Base-by-base conservation (phyloP, 2,329 filamentous ascomycete species). In the Colletotrichum sojae region DNA sequence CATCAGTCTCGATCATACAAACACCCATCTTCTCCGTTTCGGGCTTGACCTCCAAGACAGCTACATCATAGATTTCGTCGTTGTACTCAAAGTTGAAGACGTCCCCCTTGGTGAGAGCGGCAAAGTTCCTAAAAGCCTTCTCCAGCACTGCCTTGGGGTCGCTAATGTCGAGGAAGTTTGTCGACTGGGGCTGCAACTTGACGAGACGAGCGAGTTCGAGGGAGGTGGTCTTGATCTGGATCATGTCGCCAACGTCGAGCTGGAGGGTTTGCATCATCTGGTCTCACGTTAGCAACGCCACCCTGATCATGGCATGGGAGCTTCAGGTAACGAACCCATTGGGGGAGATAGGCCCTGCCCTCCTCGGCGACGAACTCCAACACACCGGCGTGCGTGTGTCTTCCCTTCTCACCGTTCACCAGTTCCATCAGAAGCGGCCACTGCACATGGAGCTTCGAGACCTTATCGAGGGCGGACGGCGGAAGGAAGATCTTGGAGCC, bases 361-460 rank as follows among this genome's bases (percentile, higher is more conserved):
- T 99, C 96, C 78, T 99, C 96, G 4, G 96, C 96, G 65, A 97
- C 96, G 78, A 99, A 99, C 81, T 99, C 96, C 72, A 99, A 82
- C 20, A 99, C 96, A 84, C 96, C 96, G 5, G 94, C 95, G 81
- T 99, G 96, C 27, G 95, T 96, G 78, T 92, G 91, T 78, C 88
- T 91, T 31, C 89, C 89, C 78, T 91, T 91, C 71, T 92, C 90
- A 25, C 95, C 94, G 78, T 98, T 99, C 75, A 94, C 92, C 73
- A 99, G 87, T 87, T 99, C 95, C 84, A 99, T 97, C 73, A 98
- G 89, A 85, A 99, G 93, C 8, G 96, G 96, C 85, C 97, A 99
- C 78, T 97, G 95, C 71, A 99, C 97, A 81, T 98, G 95, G 16
- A 99, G 85, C 77, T 95, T 90, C 16, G 96, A 98, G 74, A 99